A percentile compares a stretch with the other conserved stretches of the same genome.
Conservation (phyloP, 345 rosid genomes). For the Luvunga scandens region DNA sequence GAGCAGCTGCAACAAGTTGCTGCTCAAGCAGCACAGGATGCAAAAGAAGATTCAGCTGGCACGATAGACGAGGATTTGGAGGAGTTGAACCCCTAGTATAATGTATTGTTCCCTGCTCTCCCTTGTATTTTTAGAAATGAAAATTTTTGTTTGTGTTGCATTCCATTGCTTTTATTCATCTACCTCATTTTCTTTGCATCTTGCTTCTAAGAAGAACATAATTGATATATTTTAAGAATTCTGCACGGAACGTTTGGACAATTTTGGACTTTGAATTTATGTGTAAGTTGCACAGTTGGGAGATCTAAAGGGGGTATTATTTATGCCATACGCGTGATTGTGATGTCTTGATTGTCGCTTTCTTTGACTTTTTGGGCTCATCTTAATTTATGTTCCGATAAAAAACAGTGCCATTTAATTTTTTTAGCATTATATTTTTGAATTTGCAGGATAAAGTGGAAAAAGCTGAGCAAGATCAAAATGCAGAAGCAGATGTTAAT, state of each 20-base stretch:
- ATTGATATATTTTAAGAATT: background rate
- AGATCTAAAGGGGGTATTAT: background rate
- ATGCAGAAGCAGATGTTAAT: slow-evolving; percentile 21
- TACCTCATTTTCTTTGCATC: background rate
- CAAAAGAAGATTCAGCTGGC: slow-evolving; percentile 31
- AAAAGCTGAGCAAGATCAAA: slow-evolving; percentile 27
- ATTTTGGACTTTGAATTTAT: background rate
- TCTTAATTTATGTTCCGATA: background rate
- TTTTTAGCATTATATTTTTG: background rate
- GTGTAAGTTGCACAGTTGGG: background rate
- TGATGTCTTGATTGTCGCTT: background rate
- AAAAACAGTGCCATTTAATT: background rate
- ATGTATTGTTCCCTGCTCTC: slow-evolving; percentile 27
- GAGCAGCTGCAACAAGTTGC: slow-evolving; percentile 56
- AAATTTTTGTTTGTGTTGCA: background rate
- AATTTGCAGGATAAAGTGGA: slow-evolving; percentile 39
- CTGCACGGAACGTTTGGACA: background rate
- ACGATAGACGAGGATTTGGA: slow-evolving; percentile 31
- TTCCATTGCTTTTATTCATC: background rate
- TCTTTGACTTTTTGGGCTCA: background rate
- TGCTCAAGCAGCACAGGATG: slow-evolving; percentile 35
- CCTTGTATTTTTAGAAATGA: background rate
- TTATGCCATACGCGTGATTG: background rate
- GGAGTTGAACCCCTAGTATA: slow-evolving; percentile 32
- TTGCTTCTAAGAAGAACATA: background rate